phyloP scores from a whole-genome alignment of 2,329 filamentous ascomycete genomes.

The Aspergillus glaucus region DNA sequence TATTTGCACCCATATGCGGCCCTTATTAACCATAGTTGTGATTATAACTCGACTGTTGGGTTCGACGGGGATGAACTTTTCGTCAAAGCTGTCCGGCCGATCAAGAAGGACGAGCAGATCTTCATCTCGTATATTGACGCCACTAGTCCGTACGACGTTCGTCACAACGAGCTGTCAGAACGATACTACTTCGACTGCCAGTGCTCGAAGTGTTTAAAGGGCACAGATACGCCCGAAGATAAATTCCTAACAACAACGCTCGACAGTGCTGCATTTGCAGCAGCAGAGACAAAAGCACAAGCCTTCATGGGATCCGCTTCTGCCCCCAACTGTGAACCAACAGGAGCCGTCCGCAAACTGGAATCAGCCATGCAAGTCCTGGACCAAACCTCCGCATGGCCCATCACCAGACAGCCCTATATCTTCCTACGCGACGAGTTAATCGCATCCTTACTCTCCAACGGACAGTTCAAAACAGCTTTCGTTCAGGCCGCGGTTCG shows the following conservation, averaged over 20 bases:
- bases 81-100: constrained; percentile 48
- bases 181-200: constrained; percentile 56
- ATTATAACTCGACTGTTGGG: constrained; percentile 52
- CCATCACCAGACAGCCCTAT: constrained; percentile 49
- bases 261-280: constrained; percentile 11
- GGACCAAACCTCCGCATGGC: constrained; percentile 37
- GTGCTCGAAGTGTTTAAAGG: constrained; percentile 46
- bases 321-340: constrained; percentile 10
- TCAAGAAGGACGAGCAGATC: constrained; percentile 52
- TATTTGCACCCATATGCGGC: constrained; percentile 51
- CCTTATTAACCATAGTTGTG: constrained; percentile 57
- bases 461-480: constrained; percentile 40
- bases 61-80: constrained; percentile 50
- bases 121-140: constrained; percentile 58
- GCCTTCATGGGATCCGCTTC: constrained; percentile 19
- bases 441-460: constrained; percentile 43
- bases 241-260: constrained; percentile 8
- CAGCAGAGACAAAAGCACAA: constrained; percentile 16
- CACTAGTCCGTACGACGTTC: constrained; percentile 45
- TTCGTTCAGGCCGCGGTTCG: constrained; percentile 48
- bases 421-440: constrained; percentile 49
- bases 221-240: constrained; percentile 13
- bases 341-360: constrained; percentile 29
- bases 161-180: constrained; percentile 47
- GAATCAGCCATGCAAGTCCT: constrained; percentile 37